Evolutionary conservation across 345 rosid species (phyloP).

Genomic region (Litchi chinensis): DNA sequence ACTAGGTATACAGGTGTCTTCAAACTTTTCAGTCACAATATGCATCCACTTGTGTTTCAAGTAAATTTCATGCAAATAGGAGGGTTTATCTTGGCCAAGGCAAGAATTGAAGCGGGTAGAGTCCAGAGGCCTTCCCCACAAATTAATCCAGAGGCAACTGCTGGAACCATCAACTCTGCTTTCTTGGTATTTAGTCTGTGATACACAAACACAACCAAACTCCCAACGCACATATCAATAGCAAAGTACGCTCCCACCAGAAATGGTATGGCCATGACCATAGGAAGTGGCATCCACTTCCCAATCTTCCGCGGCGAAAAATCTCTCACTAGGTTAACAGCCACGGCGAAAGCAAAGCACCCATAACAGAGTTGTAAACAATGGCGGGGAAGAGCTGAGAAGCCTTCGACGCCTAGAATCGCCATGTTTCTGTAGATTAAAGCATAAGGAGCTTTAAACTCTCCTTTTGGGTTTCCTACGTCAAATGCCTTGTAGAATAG

Average conservation of each 20-base stretch:
- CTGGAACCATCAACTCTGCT: constrained; percentile 83
- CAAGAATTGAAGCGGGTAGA: constrained; percentile 81
- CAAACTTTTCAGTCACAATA: background rate
- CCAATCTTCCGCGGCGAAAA: constrained; percentile 59
- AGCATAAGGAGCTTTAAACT: constrained; percentile 89
- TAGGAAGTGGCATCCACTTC: constrained; percentile 86
- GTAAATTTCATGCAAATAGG: constrained; percentile 88
- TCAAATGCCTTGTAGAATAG: constrained; percentile 89
- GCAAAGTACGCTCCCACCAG: constrained; percentile 93
- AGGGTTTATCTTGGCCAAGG: constrained; percentile 75
- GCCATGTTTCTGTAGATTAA: constrained; percentile 91
- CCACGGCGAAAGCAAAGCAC: constrained; percentile 75
- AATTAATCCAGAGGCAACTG: constrained; percentile 83
- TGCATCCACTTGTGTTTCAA: background rate
- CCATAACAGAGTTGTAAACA: constrained; percentile 68
- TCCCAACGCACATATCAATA: constrained; percentile 84
- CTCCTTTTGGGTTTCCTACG: constrained; percentile 86
- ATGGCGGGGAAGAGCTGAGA: constrained; percentile 64
- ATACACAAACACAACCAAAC: constrained; percentile 61
- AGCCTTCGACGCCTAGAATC: constrained; percentile 56
- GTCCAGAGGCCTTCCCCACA: constrained; percentile 96
- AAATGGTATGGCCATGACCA: constrained; percentile 86
- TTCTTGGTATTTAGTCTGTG: constrained; percentile 58
- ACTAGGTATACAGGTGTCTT: background rate
- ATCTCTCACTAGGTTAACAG: constrained; percentile 67